Percentiles rank a stretch among this genome's conserved stretches.
phyloP scores from a whole-genome alignment of 2,329 filamentous ascomycete species.

The Epichloe glyceriae region DNA sequence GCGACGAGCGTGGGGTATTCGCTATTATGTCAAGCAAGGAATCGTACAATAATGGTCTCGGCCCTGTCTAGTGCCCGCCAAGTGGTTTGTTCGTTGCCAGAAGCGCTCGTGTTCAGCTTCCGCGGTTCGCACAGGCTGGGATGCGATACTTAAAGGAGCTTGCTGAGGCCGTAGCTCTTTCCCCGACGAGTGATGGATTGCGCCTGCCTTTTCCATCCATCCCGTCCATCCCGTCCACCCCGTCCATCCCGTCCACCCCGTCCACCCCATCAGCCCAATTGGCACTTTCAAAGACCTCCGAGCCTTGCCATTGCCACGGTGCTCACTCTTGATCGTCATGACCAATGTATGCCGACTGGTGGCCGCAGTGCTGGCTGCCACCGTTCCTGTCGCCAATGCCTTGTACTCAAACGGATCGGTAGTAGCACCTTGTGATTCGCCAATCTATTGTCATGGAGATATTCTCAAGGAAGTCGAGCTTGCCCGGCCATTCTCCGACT shows the following conservation, averaged over 20 bases:
- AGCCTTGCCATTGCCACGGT: not conserved
- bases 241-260: too few relatives aligned
- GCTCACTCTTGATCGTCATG: constrained; percentile 9
- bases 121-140: not conserved
- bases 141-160: not conserved
- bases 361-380: constrained; percentile 15
- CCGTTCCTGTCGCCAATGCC: constrained; percentile 21
- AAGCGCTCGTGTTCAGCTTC: not conserved
- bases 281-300: too few relatives aligned
- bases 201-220: not conserved
- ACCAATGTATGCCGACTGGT: constrained; percentile 13
- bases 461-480: constrained; percentile 50
- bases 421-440: constrained; percentile 52
- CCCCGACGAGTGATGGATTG: not conserved
- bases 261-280: not conserved
- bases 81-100: not conserved
- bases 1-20: too few relatives aligned
- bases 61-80: too few relatives aligned
- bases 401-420: constrained; percentile 48
- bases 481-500: constrained; percentile 50
- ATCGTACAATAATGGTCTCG: too few relatives aligned
- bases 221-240: too few relatives aligned
- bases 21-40: too few relatives aligned
- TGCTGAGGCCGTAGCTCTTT: not conserved
- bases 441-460: constrained; percentile 54